A percentile compares a stretch with the other conserved stretches of the same genome.
These are phyloP conservation scores for Pinus taeda DNA, from an alignment of 75 land plant genomes.

Conservation along the genomic window DNA sequence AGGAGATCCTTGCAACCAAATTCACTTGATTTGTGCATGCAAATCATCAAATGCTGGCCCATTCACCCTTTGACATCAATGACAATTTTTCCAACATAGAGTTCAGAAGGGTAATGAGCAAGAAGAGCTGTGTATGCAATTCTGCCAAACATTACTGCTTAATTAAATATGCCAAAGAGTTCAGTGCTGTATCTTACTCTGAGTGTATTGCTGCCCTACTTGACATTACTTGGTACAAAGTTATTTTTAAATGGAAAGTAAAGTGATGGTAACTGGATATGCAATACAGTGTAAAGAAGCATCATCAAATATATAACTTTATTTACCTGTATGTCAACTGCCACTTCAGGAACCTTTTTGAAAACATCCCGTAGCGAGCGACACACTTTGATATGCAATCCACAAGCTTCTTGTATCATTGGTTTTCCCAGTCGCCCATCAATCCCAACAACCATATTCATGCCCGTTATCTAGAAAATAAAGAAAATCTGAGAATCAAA, in stretches of 20 bases:
- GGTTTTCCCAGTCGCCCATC: slow-evolving; percentile 74
- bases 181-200: too few species aligned
- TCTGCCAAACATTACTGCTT: too few species aligned
- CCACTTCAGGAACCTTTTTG: slow-evolving; percentile 84
- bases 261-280: background rate
- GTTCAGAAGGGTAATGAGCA: too few species aligned
- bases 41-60: too few species aligned
- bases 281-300: slow-evolving; percentile 3
- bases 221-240: background rate
- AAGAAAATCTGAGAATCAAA: background rate
- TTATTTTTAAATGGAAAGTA: background rate
- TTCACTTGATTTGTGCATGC: too few species aligned
- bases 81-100: too few species aligned
- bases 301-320: background rate
- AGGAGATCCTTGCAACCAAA: too few species aligned
- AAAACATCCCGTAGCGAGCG: slow-evolving; percentile 94
- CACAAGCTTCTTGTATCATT: slow-evolving; percentile 78
- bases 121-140: too few species aligned
- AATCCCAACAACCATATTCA: slow-evolving; percentile 92
- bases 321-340: slow-evolving; percentile 79
- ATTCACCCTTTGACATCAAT: too few species aligned
- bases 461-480: slow-evolving; percentile 73
- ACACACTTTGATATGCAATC: slow-evolving; percentile 64
- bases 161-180: too few species aligned
- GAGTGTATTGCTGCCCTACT: too few species aligned